Percentiles rank a stretch among this genome's conserved stretches.
Conservation (phyloP, 208 protist species). For the Acanthamoeba rhysodes region DNA sequence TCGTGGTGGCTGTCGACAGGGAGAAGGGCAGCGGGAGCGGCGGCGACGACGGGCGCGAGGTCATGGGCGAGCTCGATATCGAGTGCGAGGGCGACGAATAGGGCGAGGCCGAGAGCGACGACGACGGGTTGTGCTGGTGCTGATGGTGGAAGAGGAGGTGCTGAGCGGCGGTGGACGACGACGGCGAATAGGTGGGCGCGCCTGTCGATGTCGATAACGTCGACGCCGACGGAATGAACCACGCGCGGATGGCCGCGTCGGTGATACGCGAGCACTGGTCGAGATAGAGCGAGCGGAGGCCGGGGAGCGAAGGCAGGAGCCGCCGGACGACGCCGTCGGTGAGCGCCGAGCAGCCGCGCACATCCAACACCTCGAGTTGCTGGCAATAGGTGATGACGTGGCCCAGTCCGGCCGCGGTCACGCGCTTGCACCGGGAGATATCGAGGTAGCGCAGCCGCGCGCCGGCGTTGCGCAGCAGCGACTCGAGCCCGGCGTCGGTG, state of each 20-base stretch:
- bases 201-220: background rate
- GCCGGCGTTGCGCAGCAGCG: background rate
- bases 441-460: background rate
- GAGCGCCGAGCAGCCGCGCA: background rate
- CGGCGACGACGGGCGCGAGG: constrained; percentile 14
- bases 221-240: background rate
- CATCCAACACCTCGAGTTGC: background rate
- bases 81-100: background rate
- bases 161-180: background rate
- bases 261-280: background rate
- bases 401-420: background rate
- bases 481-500: background rate
- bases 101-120: background rate
- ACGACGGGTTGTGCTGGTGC: background rate
- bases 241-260: background rate
- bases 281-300: background rate
- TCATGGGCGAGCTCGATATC: background rate
- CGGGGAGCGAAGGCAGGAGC: background rate
- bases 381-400: background rate
- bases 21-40: background rate
- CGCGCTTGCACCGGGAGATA: background rate
- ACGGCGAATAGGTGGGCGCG: no score
- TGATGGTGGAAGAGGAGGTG: background rate
- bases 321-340: background rate
- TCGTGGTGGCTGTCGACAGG: no score